Evolutionary conservation across 2,329 filamentous ascomycete genomes (phyloP).

Genomic region (Colletotrichum viniferum): DNA sequence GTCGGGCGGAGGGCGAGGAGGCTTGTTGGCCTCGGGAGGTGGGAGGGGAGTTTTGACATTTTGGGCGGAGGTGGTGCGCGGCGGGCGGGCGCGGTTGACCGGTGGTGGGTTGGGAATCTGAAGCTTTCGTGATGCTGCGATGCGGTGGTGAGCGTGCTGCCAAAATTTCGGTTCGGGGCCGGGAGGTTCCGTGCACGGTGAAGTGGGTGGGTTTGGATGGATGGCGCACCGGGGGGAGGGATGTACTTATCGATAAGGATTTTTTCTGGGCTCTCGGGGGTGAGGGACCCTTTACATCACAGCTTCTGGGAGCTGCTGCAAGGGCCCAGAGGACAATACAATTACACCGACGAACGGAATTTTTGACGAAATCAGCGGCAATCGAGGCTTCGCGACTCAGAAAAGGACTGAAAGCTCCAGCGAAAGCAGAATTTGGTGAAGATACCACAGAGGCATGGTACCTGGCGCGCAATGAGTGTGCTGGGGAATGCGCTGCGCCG

Average conservation of each 20-base stretch:
- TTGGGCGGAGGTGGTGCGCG: not conserved
- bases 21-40: slow-evolving; percentile 12
- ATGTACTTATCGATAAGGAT: slow-evolving; percentile 19
- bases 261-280: not conserved
- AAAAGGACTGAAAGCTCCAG: not conserved
- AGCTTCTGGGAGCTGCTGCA: not conserved
- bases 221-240: not conserved
- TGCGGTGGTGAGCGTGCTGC: not conserved
- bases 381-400: not conserved
- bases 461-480: slow-evolving; percentile 33
- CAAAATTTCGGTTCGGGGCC: slow-evolving; percentile 18
- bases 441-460: not conserved
- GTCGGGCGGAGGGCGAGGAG: not conserved
- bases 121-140: not conserved
- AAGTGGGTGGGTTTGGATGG: not conserved
- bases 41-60: slow-evolving; percentile 19
- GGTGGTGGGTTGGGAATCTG: not conserved
- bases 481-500: slow-evolving; percentile 9
- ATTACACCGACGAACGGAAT: not conserved
- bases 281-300: slow-evolving; percentile 17
- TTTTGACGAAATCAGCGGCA: not conserved
- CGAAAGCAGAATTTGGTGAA: not conserved
- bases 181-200: slow-evolving; percentile 14
- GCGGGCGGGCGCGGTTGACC: not conserved
- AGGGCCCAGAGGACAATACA: not conserved